Base-by-base conservation (phyloP, 2,329 filamentous ascomycete species). In the Albifimbria verrucaria region DNA sequence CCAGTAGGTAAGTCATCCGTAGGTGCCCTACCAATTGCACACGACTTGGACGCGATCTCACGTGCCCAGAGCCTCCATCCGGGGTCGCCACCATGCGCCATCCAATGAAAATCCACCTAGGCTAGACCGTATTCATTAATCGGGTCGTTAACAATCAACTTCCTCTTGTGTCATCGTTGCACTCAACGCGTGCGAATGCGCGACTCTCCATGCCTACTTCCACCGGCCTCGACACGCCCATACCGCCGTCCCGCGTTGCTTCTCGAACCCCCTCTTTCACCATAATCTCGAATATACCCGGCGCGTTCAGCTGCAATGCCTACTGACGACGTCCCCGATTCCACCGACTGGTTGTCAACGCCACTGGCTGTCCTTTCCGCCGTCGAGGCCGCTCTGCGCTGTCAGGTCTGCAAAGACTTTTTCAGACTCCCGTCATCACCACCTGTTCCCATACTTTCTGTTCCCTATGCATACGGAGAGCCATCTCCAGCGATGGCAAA, bases 361-460 rank as follows among this genome's bases (percentile, higher is more conserved):
- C 80, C 85, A 2, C 76, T 95, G 2, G 73, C 83, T 17, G 75
- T 76, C 15, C 81, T 95, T 51, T 78, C 85, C 47, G 75, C 82
- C 15, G 83, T 99, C 57, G 94, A 99, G 65, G 86, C 88, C 55
- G 86, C 92, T 3, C 79, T 99, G 20, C 90, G 94, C 62, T 99
- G 94, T 72, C 90, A 97, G 71, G 89, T 99, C 55, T 99, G 94
- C 82, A 97, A 97, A 69, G 95, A 99, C 70, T 96, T 97, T 97
- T 90, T 75, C 85, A 85, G 56, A 96, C 92, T 49, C 94, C 94
- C 0, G 94, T 99, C 83, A 87, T 97, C 57, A 99, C 94, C 1
- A 89, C 90, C 1, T 99, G 94, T 74, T 89, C 85, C 51, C 94
- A 99, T 68, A 97, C 94, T 0, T 99, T 99, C 67, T 99, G 94